A percentile compares a stretch with the other conserved stretches of the same genome.
Conservation (phyloP, 2,329 filamentous ascomycete species). For the Colletotrichum abscissum region DNA sequence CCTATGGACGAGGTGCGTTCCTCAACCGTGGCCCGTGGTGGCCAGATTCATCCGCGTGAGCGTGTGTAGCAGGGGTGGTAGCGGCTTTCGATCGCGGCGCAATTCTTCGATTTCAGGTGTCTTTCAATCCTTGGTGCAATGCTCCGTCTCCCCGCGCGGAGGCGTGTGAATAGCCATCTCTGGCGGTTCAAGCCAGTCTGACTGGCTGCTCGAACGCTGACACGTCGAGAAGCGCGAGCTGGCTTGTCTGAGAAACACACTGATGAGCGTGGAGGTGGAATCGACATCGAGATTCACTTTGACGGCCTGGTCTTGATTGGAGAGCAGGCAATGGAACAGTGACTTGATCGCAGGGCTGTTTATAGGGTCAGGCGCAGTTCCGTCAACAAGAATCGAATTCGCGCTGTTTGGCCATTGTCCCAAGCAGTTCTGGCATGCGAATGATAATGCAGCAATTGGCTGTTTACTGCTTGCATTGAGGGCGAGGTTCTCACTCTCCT, state of each 20-base stretch:
- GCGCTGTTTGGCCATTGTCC: not conserved
- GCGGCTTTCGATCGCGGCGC: conserved; percentile 34
- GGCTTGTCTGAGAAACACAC: conserved; percentile 16
- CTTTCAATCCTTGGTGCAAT: conserved; percentile 5
- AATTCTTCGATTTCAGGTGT: conserved; percentile 36
- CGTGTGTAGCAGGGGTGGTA: conserved; percentile 28
- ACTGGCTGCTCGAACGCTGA: conserved; percentile 21
- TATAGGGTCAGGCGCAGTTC: not conserved
- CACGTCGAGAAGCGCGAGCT: conserved; percentile 26
- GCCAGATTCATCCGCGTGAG: conserved; percentile 32
- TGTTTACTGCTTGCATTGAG: not conserved
- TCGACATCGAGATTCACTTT: conserved; percentile 31
- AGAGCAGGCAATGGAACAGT: not conserved
- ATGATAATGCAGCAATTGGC: not conserved
- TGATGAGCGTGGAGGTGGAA: not conserved
- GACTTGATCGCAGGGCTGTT: conserved; percentile 6
- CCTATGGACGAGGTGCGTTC: conserved; percentile 9
- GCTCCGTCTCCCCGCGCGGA: conserved; percentile 35
- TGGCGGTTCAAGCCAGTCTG: conserved; percentile 9
- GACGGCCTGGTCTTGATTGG: conserved; percentile 2
- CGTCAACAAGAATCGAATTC: not conserved
- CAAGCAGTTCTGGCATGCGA: not conserved
- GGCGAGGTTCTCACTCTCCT: not conserved
- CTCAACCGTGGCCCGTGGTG: conserved; percentile 8
- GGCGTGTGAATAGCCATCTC: conserved; percentile 27